Conservation (phyloP, 768 basidiomycete genomes). For the Rhizopogon rudus region DNA sequence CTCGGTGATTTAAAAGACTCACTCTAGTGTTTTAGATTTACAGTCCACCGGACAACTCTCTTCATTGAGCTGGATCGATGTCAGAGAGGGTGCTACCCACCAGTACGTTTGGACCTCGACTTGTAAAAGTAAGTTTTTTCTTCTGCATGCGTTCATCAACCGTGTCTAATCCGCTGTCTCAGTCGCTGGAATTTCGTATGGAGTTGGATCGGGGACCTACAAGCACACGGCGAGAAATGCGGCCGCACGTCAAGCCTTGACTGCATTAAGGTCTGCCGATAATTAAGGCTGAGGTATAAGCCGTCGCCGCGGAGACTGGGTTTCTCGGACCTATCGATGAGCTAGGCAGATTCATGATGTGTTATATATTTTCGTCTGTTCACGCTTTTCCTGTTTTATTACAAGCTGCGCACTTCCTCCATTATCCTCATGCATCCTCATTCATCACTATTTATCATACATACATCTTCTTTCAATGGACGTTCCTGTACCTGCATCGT, state of each 20-base stretch:
- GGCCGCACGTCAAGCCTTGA: conserved; percentile 30
- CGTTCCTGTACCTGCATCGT: background rate
- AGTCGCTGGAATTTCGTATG: conserved; percentile 51
- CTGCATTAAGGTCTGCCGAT: conserved; percentile 25
- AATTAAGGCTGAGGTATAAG: conserved; percentile 10
- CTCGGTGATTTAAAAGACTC: background rate
- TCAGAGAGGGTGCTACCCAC: conserved; percentile 37
- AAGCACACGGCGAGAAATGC: conserved; percentile 49
- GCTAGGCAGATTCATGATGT: background rate
- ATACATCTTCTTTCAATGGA: background rate
- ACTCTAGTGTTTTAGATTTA: conserved; percentile 37
- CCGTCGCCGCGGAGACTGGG: background rate
- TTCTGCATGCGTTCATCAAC: conserved; percentile 1
- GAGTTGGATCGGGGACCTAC: conserved; percentile 42
- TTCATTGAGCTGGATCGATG: conserved; percentile 53
- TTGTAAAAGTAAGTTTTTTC: conserved; percentile 48
- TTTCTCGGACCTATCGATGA: background rate
- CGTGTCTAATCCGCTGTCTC: conserved; percentile 9
- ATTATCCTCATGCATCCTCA: background rate
- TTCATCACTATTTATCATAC: background rate
- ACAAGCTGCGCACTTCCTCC: background rate
- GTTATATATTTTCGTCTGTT: background rate
- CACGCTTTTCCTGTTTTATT: background rate
- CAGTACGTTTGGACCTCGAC: conserved; percentile 48
- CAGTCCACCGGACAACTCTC: conserved; percentile 39